Evolutionary conservation across 2,329 filamentous ascomycete genomes (phyloP), one percentile per base, ranked within the genome.

Genomic region (Eutypella sp.): DNA sequence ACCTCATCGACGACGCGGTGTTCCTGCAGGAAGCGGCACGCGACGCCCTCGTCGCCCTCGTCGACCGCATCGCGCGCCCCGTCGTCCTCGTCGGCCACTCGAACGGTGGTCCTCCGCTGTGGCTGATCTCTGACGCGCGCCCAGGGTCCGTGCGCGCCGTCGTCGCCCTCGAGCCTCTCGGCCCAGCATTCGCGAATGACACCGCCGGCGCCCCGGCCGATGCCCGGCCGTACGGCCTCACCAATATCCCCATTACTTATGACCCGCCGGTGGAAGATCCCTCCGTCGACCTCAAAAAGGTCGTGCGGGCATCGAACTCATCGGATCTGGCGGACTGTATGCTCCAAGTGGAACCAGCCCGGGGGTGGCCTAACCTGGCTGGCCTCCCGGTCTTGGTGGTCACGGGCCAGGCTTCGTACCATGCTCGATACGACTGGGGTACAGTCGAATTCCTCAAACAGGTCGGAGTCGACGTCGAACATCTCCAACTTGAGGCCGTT

Each of bases 191-290:
- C 52, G 61, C 53, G 22, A 69, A 75, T 13, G 63, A 62, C 9
- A 57, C 67, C 24, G 65, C 72, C 29, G 64, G 59, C n/a, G 64
- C 56, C 19, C 55, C 52, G 0, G 49, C 64, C 1, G 58, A 63
- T 3, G 59, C 67, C 2, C 53, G 36, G 9, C 19, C 63, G 1
- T 80, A 67, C 55, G 77, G 75, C 1, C 50, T 79, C 5, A 69
- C 74, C 5, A 67, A 74, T 38, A 67, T 73, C n/a, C 69, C 73
- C 0, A 47, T 81, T 15, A 69, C 66, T 0, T 80, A 76, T 53
- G 60, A 59, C 1, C 75, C 75, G 10, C 55, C 67, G 0, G 66
- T 75, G 9, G 49, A 48, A 0, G 57, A 73, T 47, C 62, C 67
- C 2, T 42, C 52, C 3, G 41, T 40, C 8, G 67, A 72, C 5